Evolutionary conservation across 345 rosid genomes (phyloP).

Genomic region (Eucalyptus globulus): DNA sequence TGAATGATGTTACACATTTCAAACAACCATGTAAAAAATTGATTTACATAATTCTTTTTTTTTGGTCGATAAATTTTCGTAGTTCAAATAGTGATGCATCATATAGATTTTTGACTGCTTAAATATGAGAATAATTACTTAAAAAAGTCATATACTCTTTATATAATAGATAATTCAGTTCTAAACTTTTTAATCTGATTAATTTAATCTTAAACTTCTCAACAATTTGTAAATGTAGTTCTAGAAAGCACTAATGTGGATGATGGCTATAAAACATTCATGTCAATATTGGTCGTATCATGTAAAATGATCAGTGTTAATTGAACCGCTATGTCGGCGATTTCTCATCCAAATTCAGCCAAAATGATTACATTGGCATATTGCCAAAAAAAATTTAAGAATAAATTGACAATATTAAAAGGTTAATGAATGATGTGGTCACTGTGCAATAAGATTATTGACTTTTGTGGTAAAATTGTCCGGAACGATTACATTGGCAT

Average conservation of each 20-base stretch:
- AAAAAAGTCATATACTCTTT: not conserved
- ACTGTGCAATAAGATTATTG: not conserved
- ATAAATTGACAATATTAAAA: not conserved
- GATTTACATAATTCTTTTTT: not conserved
- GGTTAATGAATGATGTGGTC: accelerated
- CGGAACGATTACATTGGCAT: accelerated
- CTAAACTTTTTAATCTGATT: not conserved
- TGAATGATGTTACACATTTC: not conserved
- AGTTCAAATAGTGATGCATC: not conserved
- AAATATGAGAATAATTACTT: not conserved
- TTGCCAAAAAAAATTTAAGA: not conserved
- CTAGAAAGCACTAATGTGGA: not conserved
- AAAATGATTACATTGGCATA: not conserved
- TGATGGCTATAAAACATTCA: not conserved
- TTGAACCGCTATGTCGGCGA: not conserved
- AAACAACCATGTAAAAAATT: not conserved
- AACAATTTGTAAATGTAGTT: not conserved
- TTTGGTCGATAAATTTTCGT: not conserved
- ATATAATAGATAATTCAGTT: not conserved
- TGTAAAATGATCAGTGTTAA: accelerated
- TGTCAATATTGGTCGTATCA: accelerated
- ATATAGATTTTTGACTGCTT: not conserved
- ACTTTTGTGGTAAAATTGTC: not conserved
- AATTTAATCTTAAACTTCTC: not conserved
- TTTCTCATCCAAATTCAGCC: not conserved